Base-by-base conservation (phyloP, 1,139 yeast species). In the Debaryomyces sp. region DNA sequence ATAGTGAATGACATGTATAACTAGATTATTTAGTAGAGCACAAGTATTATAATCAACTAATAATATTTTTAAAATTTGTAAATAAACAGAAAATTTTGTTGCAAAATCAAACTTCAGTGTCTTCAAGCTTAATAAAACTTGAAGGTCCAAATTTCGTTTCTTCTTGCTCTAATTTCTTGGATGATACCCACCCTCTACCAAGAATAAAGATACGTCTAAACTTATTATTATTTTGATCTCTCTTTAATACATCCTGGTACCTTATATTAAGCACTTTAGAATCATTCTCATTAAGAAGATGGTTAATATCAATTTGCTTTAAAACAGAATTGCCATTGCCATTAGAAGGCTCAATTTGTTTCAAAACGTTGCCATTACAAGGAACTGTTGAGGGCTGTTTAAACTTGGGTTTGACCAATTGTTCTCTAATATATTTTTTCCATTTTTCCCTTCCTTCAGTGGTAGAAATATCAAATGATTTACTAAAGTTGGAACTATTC, bases 161-260 rank as follows among this genome's bases (percentile, higher is more conserved):
- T 49, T 73, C 80, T 43, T 56, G 59, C 47, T 67, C 70, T 37
- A 78, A 56, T 46, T 64, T 60, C 43, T 55, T 63, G 6, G 56
- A 50, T 6, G 66, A 50, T 1, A 77, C 68, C 87, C 87, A 82
- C 0, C 86, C 86, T 42, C 80, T 61, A 3, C 76, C 76, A 1
- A 83, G 84, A 22, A 81, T 64, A 52, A 76, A 78, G 5, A 81
- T 58, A 30, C 86, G 62, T 38, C 80, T 70, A 50, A 73, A 75
- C 3, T 60, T 67, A 37, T 64, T 67, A 0, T 77, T 78, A 22
- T 64, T 62, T 27, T 60, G 59, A 47, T 68, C 73, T 10, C 43
- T 46, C 34, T 49, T 54, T 8, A 41, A 33, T 55, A 66, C 46
- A 58, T 59, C 58, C 53, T 51, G 39, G 55, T 58, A 41, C 51